phyloP scores from a whole-genome alignment of 495 filamentous ascomycete species.

The Pyronema domesticum region DNA sequence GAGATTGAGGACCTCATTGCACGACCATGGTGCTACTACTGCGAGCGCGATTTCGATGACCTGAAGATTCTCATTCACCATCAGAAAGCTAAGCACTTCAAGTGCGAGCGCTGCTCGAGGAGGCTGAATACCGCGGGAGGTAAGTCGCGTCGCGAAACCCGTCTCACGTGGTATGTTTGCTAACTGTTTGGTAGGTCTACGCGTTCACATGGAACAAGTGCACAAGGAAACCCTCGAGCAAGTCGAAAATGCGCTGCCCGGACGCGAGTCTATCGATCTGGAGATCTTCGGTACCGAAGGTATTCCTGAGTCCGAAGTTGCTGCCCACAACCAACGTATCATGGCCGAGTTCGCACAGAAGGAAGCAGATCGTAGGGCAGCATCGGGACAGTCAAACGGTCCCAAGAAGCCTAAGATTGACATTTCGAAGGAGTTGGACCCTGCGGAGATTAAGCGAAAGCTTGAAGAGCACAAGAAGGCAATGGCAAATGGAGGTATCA shows the following conservation, averaged over 20 bases:
- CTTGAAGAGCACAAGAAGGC: constrained; percentile 52
- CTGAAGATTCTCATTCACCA: constrained; percentile 88
- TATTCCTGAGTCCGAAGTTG: constrained; percentile 68
- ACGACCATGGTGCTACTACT: constrained; percentile 97
- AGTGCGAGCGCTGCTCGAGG: constrained; percentile 75
- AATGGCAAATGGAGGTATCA: constrained; percentile 16
- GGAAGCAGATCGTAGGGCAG: constrained; percentile 61
- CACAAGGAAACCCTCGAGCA: constrained; percentile 76
- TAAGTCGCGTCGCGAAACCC: constrained; percentile 26
- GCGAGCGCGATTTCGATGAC: constrained; percentile 95
- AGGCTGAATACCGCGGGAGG: constrained; percentile 90
- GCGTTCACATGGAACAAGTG: constrained; percentile 94
- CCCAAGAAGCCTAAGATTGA: constrained; percentile 71
- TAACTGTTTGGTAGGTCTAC: constrained; percentile 44
- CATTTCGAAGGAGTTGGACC: constrained; percentile 27
- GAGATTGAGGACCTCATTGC: constrained; percentile 70
- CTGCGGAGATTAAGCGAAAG: constrained; percentile 64
- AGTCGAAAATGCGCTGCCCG: constrained; percentile 81
- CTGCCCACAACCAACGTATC: constrained; percentile 70
- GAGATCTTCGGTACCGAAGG: constrained; percentile 99
- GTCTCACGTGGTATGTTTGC: neutral
- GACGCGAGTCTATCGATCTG: constrained; percentile 63
- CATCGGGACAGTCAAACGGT: constrained; percentile 70
- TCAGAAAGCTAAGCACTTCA: constrained; percentile 97
- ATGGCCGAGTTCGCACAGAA: constrained; percentile 64